Evolutionary conservation across 495 filamentous ascomycete species (phyloP).

Genomic region (Trichocladium antarcticum): DNA sequence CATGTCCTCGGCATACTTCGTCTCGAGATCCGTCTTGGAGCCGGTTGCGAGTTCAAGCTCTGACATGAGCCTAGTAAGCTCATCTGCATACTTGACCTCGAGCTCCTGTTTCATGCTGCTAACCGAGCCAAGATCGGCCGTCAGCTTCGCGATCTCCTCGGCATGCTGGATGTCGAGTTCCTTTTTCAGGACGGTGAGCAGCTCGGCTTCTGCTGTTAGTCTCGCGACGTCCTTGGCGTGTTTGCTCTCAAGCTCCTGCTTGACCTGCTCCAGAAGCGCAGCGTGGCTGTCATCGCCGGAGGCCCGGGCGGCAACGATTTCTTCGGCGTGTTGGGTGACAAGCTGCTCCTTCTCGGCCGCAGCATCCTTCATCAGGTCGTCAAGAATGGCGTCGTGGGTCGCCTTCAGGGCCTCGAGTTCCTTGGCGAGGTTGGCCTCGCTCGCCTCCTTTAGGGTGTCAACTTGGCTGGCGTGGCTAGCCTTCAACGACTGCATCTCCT

Average conservation of each 20-base stretch:
- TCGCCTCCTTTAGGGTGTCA: slow-evolving; percentile 32
- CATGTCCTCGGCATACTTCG: slow-evolving; percentile 25
- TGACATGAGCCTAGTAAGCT: slow-evolving; percentile 8
- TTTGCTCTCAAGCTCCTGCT: slow-evolving; percentile 24
- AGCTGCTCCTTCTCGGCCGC: slow-evolving; percentile 28
- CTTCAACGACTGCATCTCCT: slow-evolving; percentile 37
- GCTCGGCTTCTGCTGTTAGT: slow-evolving; percentile 20
- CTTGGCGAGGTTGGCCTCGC: slow-evolving; percentile 27
- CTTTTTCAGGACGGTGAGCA: slow-evolving; percentile 19
- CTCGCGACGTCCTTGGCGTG: slow-evolving; percentile 21
- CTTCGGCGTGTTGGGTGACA: slow-evolving; percentile 29
- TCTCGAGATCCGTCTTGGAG: slow-evolving; percentile 20
- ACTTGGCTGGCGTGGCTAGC: slow-evolving; percentile 38
- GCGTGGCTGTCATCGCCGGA: slow-evolving; percentile 20
- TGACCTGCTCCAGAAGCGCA: slow-evolving; percentile 19
- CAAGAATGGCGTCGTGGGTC: slow-evolving; percentile 28
- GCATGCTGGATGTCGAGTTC: slow-evolving; percentile 21
- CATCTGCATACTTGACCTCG: slow-evolving; percentile 23
- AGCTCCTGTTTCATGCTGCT: slow-evolving; percentile 18
- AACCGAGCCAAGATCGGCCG: slow-evolving; percentile 29
- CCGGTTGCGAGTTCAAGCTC: slow-evolving; percentile 23
- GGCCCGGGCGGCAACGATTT: slow-evolving; percentile 22
- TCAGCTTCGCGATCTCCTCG: slow-evolving; percentile 21
- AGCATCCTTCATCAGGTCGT: slow-evolving; percentile 21
- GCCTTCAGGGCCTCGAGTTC: slow-evolving; percentile 34